Base-by-base conservation (phyloP, 2,329 filamentous ascomycete genomes). In the Hymenoscyphus salicellus region DNA sequence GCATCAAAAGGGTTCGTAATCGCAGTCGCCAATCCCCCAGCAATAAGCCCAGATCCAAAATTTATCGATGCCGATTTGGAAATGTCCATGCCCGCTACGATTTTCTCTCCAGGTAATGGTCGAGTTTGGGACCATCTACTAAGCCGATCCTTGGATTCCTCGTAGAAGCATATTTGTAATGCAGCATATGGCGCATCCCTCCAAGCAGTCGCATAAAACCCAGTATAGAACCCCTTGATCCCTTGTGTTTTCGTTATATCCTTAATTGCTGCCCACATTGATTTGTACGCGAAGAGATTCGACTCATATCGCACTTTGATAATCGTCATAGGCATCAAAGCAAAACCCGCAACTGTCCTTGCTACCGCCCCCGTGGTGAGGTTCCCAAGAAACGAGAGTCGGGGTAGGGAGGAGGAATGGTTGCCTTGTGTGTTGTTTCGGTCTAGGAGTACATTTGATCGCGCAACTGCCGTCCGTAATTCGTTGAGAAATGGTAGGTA, bases 281-380 rank as follows among this genome's bases (percentile, higher is more conserved):
- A 94, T 28, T 84, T 84, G 79, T 98, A 98, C 2, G 86, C 80
- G 79, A 97, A 99, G 55, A 94, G 81, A 67, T 85, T 93, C 30
- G 90, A 94, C 77, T 99, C 95, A 75, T 96, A 98, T 55, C 95
- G 91, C 55, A 98, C 95, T 76, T 99, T 99, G 73, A 99, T 89
- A 55, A 99, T 89, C 1, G 95, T 99, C 66, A 98, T 86, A 1
- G 95, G 95, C 91, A 97, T 98, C 79, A 98, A 87, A 56, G 96
- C 80, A 74, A 97, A 91, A 43, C 95, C 95, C 0, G 94, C 94
- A 61, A 90, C 88, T 1, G 92, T 93, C 61, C 95, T 85, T 28
- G 95, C 93, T 20, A 88, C 82, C 6, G 93, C 93, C 10, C 95
- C 95, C 0, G 94, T 93, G 14, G 90, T 80, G 23, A 99, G 83